Evolutionary conservation across 2,329 filamentous ascomycete genomes (phyloP).

Genomic region (Coniella vitis): DNA sequence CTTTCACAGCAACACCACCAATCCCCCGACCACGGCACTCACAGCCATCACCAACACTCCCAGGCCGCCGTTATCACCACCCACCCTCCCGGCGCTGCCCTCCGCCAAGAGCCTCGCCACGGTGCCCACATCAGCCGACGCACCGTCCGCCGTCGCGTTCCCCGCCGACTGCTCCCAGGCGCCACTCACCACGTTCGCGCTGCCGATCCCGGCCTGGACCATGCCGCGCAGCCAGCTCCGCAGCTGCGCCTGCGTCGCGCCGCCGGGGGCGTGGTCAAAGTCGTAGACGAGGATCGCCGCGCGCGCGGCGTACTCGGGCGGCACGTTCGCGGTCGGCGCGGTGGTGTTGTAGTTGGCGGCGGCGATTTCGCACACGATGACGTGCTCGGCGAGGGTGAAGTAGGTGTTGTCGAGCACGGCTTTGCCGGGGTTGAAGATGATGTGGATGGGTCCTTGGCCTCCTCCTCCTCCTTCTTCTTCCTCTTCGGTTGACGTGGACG

Average conservation of each 20-base stretch:
- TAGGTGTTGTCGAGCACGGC: not conserved
- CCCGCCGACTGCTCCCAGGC: not conserved
- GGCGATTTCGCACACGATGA: not conserved
- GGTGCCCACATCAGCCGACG: not conserved
- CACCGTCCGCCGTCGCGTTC: too few relatives aligned
- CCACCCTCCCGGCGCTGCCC: not conserved
- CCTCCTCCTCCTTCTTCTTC: too few relatives aligned
- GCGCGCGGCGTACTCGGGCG: not conserved
- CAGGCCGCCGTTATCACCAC: too few relatives aligned
- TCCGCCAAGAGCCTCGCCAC: not conserved
- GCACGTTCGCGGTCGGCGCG: not conserved
- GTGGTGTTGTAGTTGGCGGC: not conserved
- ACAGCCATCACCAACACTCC: not conserved
- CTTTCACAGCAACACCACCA: too few relatives aligned
- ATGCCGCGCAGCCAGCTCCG: not conserved
- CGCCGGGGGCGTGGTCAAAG: not conserved
- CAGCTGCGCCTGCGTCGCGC: not conserved
- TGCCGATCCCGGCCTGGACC: not conserved
- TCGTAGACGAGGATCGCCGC: slow-evolving; percentile 1
- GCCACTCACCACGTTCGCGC: not conserved
- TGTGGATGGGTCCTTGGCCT: too few relatives aligned
- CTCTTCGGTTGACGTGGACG: too few relatives aligned
- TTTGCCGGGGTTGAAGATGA: slow-evolving; percentile 1
- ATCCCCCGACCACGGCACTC: not conserved
- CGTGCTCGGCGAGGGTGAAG: not conserved